phyloP scores from a whole-genome alignment of 148 eudicot species.

The Camellia granthamiana region DNA sequence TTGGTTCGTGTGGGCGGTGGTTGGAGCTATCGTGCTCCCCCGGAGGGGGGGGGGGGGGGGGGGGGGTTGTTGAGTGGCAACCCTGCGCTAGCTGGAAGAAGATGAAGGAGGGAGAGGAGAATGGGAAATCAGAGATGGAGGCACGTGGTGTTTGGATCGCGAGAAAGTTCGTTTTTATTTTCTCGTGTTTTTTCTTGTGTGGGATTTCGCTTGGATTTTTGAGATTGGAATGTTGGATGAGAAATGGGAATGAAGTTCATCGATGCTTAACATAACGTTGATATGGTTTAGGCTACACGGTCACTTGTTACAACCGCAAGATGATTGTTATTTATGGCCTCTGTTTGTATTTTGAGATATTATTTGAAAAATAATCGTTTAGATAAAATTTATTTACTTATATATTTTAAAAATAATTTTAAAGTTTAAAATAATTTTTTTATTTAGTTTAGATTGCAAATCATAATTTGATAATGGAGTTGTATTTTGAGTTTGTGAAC shows the following conservation, averaged over 20 bases:
- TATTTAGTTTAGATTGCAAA: too few relatives aligned
- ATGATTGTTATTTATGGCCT: too few relatives aligned
- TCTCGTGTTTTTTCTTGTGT: neutral
- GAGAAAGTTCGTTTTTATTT: neutral
- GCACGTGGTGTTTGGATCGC: neutral
- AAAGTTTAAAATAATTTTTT: too few relatives aligned
- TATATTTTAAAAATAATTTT: too few relatives aligned
- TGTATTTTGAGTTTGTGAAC: too few relatives aligned
- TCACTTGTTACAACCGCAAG: too few relatives aligned
- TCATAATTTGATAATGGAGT: too few relatives aligned
- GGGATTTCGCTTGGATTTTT: neutral
- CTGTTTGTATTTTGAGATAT: too few relatives aligned
- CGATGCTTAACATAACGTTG: too few relatives aligned
- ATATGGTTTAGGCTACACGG: too few relatives aligned
- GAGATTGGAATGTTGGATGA: neutral
- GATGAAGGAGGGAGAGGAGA: neutral
- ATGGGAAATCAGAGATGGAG: neutral
- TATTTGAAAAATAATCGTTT: too few relatives aligned
- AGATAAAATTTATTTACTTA: too few relatives aligned
- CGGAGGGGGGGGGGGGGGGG: neutral
- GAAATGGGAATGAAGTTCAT: neutral
- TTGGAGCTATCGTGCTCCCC: constrained; percentile 4
- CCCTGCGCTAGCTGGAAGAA: constrained; percentile 4
- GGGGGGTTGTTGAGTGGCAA: neutral
- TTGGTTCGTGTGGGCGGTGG: neutral